Evolutionary conservation across 352 stramenopile species (phyloP).

Genomic region (Globisporangium polare): DNA sequence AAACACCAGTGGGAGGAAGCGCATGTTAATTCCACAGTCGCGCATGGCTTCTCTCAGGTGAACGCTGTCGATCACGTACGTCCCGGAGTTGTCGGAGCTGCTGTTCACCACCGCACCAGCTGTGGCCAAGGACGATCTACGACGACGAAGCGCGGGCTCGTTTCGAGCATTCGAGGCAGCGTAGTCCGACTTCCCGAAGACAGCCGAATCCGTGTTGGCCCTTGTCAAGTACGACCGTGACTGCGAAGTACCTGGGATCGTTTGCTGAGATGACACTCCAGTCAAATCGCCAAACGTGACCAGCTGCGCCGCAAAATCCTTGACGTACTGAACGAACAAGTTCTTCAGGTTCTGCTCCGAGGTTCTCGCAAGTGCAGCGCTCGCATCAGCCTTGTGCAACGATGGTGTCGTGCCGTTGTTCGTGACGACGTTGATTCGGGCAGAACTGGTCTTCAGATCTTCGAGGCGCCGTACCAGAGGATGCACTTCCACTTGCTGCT

Average conservation of each 20-base stretch:
- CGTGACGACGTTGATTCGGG: slow-evolving; percentile 21
- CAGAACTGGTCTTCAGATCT: slow-evolving; percentile 53
- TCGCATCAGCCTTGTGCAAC: slow-evolving; percentile 20
- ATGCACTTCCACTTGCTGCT: slow-evolving; percentile 60
- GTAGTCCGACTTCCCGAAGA: not conserved
- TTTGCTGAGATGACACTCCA: not conserved
- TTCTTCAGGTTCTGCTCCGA: slow-evolving; percentile 53
- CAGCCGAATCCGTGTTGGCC: slow-evolving; percentile 13
- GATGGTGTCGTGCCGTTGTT: not conserved
- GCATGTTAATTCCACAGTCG: slow-evolving; percentile 59
- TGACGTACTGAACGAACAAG: slow-evolving; percentile 50
- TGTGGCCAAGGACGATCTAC: slow-evolving; percentile 40
- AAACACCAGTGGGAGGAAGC: slow-evolving; percentile 70
- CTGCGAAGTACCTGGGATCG: not conserved
- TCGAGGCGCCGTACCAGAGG: slow-evolving; percentile 54
- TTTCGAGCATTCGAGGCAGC: not conserved
- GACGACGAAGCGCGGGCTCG: slow-evolving; percentile 6
- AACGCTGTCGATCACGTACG: slow-evolving; percentile 68
- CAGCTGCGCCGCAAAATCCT: slow-evolving; percentile 47
- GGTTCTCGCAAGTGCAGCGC: slow-evolving; percentile 28
- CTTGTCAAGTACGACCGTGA: slow-evolving; percentile 1
- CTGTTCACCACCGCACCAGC: slow-evolving; percentile 24
- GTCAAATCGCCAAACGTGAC: slow-evolving; percentile 57
- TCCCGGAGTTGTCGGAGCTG: slow-evolving; percentile 22
- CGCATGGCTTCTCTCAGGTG: slow-evolving; percentile 61